A percentile compares a stretch with the other conserved stretches of the same genome.
phyloP scores from a whole-genome alignment of 495 filamentous ascomycete genomes.

The Penicillium salamii region DNA sequence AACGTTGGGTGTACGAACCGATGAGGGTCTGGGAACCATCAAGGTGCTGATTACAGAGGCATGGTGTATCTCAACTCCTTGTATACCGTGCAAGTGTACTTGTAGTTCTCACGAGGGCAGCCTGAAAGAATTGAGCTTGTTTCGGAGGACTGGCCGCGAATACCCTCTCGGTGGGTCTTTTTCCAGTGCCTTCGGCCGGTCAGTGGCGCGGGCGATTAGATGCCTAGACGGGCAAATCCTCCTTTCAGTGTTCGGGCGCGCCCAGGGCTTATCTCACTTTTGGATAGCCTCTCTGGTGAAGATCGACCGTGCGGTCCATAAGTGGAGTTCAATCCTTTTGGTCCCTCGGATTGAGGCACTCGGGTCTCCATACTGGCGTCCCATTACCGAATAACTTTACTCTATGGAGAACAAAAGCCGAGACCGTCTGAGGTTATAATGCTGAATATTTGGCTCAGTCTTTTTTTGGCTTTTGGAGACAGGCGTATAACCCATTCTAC shows the following conservation, averaged over 20 bases:
- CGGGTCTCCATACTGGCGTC: background rate
- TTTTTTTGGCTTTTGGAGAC: background rate
- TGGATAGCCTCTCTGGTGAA: conserved; percentile 13
- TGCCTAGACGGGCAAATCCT: conserved; percentile 28
- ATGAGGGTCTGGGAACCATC: background rate
- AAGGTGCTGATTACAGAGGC: too few relatives aligned
- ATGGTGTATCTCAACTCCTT: too few relatives aligned
- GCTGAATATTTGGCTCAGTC: conserved; percentile 11
- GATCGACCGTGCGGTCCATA: conserved; percentile 22
- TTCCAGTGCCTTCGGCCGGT: conserved; percentile 16
- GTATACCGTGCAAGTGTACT: too few relatives aligned
- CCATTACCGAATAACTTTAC: background rate
- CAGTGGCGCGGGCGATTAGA: conserved; percentile 24
- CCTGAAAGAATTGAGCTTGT: conserved; percentile 11
- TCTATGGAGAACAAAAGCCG: conserved; percentile 17
- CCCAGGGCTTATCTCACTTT: conserved; percentile 29
- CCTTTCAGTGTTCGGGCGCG: conserved; percentile 21
- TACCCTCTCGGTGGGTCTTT: conserved; percentile 16
- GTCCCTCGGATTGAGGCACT: conserved; percentile 11
- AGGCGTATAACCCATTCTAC: too few relatives aligned
- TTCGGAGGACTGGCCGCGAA: conserved; percentile 16
- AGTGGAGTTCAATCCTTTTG: conserved; percentile 18
- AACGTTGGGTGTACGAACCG: background rate
- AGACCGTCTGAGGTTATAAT: conserved; percentile 9
- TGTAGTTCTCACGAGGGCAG: too few relatives aligned